Base-by-base conservation (phyloP, 768 basidiomycete species). In the Sporobolomyces phaffii region DNA sequence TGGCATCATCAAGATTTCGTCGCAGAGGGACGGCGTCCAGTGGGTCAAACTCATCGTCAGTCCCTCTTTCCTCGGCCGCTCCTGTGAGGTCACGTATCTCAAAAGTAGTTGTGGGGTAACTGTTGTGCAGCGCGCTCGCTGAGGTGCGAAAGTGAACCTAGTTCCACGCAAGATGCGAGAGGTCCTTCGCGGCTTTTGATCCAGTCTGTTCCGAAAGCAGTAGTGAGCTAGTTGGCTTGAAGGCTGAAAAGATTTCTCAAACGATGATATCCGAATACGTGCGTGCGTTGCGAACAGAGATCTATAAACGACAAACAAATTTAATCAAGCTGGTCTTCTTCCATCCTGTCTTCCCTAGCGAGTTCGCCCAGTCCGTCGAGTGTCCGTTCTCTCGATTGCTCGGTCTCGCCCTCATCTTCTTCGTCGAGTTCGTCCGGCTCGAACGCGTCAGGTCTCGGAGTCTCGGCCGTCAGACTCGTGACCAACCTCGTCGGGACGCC, bases 401-500 rank as follows among this genome's bases (percentile, higher is more conserved):
- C 49, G 33, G 51, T 44, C 47, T 62, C 65, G 24, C 53, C 66
- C 5, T 62, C 56, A 13, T 45, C 56, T 9, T 38, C 38, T 20
- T 45, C 11, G n/a, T 54, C 62, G 52, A 54, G 59, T 41, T 63
- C 66, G 33, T 63, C 60, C n/a, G 49, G 33, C 36, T 68, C 60
- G 49, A 51, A 62, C 54, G 50, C 48, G 20, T 68, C 66, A 10
- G 66, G 66, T 50, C 66, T 31, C 18, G 66, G 66, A 49, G 66
- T 71, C 59, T 61, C 65, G n/a, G 61, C 69, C 57, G 65, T 64
- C 52, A 71, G 24, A 20, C 53, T 49, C 28, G 65, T 64, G 43
- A 71, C 66, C 34, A 50, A 33, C 18, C 49, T 45, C 22, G 48
- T 41, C 29, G 70, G 70, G 2, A 72, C 70, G 5, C 66, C 66